Evolutionary conservation across 805 yeast genomes (phyloP).

Genomic region (Teunomyces stri): DNA sequence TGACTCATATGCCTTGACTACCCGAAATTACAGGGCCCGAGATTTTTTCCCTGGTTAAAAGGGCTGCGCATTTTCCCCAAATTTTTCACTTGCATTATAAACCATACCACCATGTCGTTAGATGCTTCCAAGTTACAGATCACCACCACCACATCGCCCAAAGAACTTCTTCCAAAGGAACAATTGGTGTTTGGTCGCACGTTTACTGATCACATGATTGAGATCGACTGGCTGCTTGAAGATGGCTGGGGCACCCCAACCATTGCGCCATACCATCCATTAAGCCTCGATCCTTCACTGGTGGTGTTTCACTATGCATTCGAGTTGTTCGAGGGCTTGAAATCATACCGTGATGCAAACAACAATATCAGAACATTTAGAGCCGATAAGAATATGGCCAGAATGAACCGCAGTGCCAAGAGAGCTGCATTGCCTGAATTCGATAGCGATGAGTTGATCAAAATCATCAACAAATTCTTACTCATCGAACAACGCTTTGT

Average conservation of each 20-base stretch:
- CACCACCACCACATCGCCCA: constrained; percentile 20
- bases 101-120: constrained; percentile 10
- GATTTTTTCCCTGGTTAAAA: neutral
- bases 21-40: neutral
- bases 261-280: constrained; percentile 26
- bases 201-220: constrained; percentile 30
- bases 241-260: constrained; percentile 28
- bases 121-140: constrained; percentile 22
- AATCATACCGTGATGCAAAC: constrained; percentile 24
- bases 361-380: constrained; percentile 25
- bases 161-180: constrained; percentile 22
- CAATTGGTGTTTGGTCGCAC: constrained; percentile 25
- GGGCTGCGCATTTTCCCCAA: neutral
- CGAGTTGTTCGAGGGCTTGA: constrained; percentile 30
- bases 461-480: constrained; percentile 22
- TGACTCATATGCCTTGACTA: neutral
- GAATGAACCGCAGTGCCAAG: constrained; percentile 25
- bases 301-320: constrained; percentile 28
- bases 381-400: constrained; percentile 25
- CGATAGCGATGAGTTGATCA: constrained; percentile 25
- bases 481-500: constrained; percentile 22
- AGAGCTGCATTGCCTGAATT: constrained; percentile 27
- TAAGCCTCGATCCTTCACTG: constrained; percentile 24
- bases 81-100: neutral
- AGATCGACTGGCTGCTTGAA: constrained; percentile 25